Conservation (phyloP, 1,139 yeast species). For the Zygosaccharomyces pseudobailii region DNA sequence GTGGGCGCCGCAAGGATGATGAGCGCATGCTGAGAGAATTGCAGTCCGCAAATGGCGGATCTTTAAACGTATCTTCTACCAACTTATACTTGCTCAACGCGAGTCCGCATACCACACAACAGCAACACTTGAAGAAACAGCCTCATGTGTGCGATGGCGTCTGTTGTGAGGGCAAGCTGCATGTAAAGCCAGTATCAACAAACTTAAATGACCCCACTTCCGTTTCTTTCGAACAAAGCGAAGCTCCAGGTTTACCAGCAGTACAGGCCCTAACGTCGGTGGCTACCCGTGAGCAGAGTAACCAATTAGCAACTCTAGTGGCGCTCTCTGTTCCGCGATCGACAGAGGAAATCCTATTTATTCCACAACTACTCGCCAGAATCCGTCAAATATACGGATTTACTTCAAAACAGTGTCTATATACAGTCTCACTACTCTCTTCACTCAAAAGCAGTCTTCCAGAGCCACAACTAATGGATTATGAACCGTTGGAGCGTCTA, state of each 20-base stretch:
- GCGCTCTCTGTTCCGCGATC: slow-evolving; percentile 72
- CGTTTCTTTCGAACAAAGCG: slow-evolving; percentile 48
- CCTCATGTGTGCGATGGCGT: slow-evolving; percentile 51
- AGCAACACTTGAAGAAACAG: slow-evolving; percentile 27
- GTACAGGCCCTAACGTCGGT: slow-evolving; percentile 47
- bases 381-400: slow-evolving; percentile 67
- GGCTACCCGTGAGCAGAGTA: slow-evolving; percentile 44
- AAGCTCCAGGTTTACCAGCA: slow-evolving; percentile 78
- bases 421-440: slow-evolving; percentile 67
- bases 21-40: slow-evolving; percentile 23
- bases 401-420: slow-evolving; percentile 59
- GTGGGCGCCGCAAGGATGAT: slow-evolving; percentile 11
- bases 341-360: slow-evolving; percentile 70
- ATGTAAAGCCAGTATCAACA: slow-evolving; percentile 32
- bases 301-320: slow-evolving; percentile 59
- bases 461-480: slow-evolving; percentile 52
- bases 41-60: slow-evolving; percentile 20
- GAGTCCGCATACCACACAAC: slow-evolving; percentile 10
- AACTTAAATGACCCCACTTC: slow-evolving; percentile 27
- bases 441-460: slow-evolving; percentile 56
- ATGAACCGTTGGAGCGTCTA: slow-evolving; percentile 37
- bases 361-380: slow-evolving; percentile 64
- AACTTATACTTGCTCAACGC: slow-evolving; percentile 30
- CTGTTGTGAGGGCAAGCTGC: slow-evolving; percentile 50
- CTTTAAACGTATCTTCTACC: slow-evolving; percentile 32